Evolutionary conservation across 805 yeast species (phyloP).

Genomic region (Nakazawaea pomicola): DNA sequence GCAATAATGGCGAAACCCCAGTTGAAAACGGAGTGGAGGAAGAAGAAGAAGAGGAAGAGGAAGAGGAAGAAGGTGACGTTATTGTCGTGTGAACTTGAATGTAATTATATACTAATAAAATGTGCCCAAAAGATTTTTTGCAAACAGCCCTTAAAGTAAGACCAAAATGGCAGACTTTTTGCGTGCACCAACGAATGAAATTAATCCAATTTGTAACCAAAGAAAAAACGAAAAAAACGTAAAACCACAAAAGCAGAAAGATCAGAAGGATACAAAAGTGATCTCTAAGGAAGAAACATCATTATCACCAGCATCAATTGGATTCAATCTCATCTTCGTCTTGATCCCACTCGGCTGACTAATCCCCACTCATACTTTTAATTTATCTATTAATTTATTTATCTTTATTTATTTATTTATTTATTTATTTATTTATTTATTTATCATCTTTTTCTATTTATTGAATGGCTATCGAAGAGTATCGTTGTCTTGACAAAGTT

Average conservation of each 20-base stretch:
- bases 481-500: too few relatives aligned
- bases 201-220: not conserved
- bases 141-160: too few relatives aligned
- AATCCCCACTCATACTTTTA: not conserved
- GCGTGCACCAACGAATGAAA: constrained; percentile 1
- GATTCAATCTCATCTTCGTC: not conserved
- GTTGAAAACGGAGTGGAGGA: constrained; percentile 12
- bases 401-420: not conserved
- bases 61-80: constrained; percentile 8
- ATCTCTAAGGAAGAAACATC: too few relatives aligned
- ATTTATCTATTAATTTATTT: not conserved
- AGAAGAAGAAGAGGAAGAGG: constrained; percentile 11
- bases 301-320: too few relatives aligned
- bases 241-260: not conserved
- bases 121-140: too few relatives aligned
- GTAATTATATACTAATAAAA: not conserved
- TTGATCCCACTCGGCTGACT: not conserved
- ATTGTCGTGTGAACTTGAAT: not conserved
- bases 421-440: constrained; percentile 1
- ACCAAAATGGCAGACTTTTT: constrained; percentile 1
- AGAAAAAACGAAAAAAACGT: not conserved
- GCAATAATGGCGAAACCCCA: not conserved
- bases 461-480: not conserved
- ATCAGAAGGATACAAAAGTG: too few relatives aligned
- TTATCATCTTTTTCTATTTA: not conserved